These are phyloP conservation scores for Plasmodium vivax DNA, from an alignment of 169 alveolate species.

Conservation along the genomic window DNA sequence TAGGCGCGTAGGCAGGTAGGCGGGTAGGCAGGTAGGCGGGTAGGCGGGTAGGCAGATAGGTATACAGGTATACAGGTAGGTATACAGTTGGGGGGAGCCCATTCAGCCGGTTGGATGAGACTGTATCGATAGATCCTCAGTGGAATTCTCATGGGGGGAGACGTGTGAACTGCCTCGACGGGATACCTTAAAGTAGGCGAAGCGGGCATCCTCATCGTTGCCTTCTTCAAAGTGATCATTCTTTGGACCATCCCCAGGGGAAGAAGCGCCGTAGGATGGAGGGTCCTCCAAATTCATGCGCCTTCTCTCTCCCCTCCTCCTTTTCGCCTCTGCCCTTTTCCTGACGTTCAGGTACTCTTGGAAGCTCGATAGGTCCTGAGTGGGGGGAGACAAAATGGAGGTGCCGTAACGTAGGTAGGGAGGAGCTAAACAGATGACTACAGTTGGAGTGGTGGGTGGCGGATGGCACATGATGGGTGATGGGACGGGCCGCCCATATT, in stretches of 20 bases:
- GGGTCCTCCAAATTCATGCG: background rate
- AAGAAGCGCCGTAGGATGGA: background rate
- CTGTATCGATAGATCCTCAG: background rate
- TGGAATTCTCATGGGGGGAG: background rate
- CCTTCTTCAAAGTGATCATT: background rate
- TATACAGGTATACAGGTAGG: too few relatives aligned
- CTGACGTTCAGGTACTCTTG: background rate
- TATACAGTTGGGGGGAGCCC: too few relatives aligned
- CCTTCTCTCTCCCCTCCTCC: background rate
- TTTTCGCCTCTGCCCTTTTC: conserved; percentile 1
- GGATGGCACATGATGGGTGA: too few relatives aligned
- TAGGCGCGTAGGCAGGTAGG: too few relatives aligned
- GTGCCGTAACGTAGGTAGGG: background rate
- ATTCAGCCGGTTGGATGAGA: background rate
- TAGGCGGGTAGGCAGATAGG: too few relatives aligned
- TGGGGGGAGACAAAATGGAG: background rate
- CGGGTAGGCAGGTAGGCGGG: too few relatives aligned
- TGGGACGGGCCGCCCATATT: background rate
- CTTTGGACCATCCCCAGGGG: background rate
- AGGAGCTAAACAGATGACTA: background rate
- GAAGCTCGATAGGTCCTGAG: conserved; percentile 43
- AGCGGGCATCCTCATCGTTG: conserved; percentile 52
- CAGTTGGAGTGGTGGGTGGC: too few relatives aligned
- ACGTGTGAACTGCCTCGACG: background rate
- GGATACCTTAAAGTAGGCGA: conserved; percentile 61